Conservation (phyloP, 1,139 yeast species). For the Ashbya aceris region DNA sequence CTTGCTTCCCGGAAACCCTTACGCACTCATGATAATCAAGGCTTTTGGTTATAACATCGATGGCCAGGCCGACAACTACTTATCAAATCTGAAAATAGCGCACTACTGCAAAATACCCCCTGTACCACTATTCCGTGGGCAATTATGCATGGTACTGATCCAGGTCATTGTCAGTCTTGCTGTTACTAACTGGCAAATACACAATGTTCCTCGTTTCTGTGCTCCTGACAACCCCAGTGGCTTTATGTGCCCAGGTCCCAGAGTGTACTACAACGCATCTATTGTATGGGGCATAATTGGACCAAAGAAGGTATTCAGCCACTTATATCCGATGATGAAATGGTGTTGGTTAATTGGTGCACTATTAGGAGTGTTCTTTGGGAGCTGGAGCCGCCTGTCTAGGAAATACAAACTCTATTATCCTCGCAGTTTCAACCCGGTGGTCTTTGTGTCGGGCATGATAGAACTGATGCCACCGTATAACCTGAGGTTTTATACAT, state of each 20-base stretch:
- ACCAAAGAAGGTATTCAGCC: constrained; percentile 47
- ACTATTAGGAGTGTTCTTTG: constrained; percentile 37
- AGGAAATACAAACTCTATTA: constrained; percentile 21
- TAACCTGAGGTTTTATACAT: constrained; percentile 45
- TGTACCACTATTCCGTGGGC: constrained; percentile 50
- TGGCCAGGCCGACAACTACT: constrained; percentile 50
- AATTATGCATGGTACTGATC: constrained; percentile 38
- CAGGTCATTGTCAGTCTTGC: constrained; percentile 45
- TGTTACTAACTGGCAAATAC: constrained; percentile 44
- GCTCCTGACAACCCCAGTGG: constrained; percentile 33
- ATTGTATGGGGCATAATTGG: constrained; percentile 62
- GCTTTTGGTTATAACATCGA: constrained; percentile 52
- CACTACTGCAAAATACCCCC: constrained; percentile 57
- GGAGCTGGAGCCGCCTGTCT: constrained; percentile 35
- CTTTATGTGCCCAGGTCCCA: constrained; percentile 39
- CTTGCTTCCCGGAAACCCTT: constrained; percentile 54
- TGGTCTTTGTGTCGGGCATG: constrained; percentile 41
- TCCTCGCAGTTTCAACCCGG: constrained; percentile 33
- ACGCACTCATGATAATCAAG: constrained; percentile 50
- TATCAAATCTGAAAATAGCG: constrained; percentile 48
- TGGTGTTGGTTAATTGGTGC: constrained; percentile 49
- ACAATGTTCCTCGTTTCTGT: constrained; percentile 42
- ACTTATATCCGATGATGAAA: constrained; percentile 40
- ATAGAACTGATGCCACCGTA: constrained; percentile 42
- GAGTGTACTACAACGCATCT: constrained; percentile 42